Evolutionary conservation across 371 early-diverging fungal genomes (phyloP), one percentile per base, ranked within the genome.

Genomic region (Mycotypha africana): DNA sequence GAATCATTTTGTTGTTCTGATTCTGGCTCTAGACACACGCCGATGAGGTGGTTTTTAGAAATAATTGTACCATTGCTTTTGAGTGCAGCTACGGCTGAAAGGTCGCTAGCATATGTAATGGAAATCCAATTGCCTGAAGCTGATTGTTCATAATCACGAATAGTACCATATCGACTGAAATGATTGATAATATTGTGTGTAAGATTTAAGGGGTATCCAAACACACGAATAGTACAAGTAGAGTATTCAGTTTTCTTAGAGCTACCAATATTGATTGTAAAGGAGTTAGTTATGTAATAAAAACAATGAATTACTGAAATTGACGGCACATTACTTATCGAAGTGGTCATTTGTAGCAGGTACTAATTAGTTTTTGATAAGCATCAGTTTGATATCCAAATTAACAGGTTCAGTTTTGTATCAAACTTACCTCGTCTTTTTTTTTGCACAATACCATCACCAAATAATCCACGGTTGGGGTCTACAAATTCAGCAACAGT

Each of bases 121-220:
- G 52, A 53, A 32, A 69, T 58, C 69, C 69, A 69, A 47, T 69
- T 67, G 9, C 60, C 55, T 8, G 8, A 8, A 2, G 56, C 47
- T 3, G 69, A 49, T 35, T 52, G 58, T 19, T 47, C 42, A 23
- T 58, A 61, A 26, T 58, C 51, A 9, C 47, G 35, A 15, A 74
- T 58, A 10, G 53, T 46, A 9, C 74, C 74, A 43, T 54, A 62
- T 42, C 50, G 42, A 17, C 43, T 33, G 45, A 67, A 67, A 31
- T 65, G 51, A 12, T 53, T 47, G 26, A 65, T 45, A 4, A 69
- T 50, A 16, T 50, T 50, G 1, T 53, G 30, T 16, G 50, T 47
- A 50, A 60, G 46, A 22, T 58, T 47, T 14, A 60, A 23, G 17
- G 67, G 61, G 28, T 62, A 69, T 8, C 74, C 74, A 53, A 62